Percentiles rank a stretch among this genome's conserved stretches.
These are phyloP conservation scores for Malassezia nana DNA, from an alignment of 1,284 basidiomycete genomes.

Conservation along the genomic window DNA sequence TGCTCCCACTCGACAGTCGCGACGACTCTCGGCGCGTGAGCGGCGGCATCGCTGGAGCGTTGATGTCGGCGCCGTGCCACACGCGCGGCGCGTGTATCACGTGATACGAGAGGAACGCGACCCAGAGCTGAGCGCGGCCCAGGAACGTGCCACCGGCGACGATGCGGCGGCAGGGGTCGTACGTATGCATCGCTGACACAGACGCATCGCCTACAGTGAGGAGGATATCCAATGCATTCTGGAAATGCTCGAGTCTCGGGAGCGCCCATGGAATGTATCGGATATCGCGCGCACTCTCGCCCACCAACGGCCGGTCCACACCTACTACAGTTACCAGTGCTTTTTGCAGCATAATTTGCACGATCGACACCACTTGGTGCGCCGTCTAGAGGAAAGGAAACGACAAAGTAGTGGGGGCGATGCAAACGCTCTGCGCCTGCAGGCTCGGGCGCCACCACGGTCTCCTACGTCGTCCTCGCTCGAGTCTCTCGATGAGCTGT, in stretches of 20 bases:
- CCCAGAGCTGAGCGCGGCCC: not conserved
- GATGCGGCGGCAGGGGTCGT: not conserved
- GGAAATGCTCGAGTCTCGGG: conserved; percentile 19
- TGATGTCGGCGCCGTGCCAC: not conserved
- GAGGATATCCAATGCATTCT: conserved; percentile 18
- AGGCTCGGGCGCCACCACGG: not conserved
- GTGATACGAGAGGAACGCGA: conserved; percentile 7
- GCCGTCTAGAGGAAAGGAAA: not conserved
- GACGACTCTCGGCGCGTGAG: conserved; percentile 21
- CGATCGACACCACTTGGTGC: not conserved
- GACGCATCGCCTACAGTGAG: not conserved
- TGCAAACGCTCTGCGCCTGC: not conserved
- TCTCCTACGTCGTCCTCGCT: not conserved
- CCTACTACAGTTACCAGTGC: conserved; percentile 25
- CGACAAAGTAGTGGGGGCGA: not conserved
- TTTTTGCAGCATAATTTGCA: conserved; percentile 25
- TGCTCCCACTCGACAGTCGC: conserved; percentile 16
- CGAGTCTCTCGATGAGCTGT: not conserved
- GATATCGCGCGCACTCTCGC: conserved; percentile 22
- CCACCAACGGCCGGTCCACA: conserved; percentile 18
- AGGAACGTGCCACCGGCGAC: not conserved
- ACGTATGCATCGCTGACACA: not conserved
- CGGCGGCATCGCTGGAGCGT: conserved; percentile 5
- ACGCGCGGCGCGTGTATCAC: not conserved
- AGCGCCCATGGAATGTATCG: conserved; percentile 25